Evolutionary conservation across 176 grass and related monocot species (phyloP).

Genomic region (Miscanthus lutarioriparius): DNA sequence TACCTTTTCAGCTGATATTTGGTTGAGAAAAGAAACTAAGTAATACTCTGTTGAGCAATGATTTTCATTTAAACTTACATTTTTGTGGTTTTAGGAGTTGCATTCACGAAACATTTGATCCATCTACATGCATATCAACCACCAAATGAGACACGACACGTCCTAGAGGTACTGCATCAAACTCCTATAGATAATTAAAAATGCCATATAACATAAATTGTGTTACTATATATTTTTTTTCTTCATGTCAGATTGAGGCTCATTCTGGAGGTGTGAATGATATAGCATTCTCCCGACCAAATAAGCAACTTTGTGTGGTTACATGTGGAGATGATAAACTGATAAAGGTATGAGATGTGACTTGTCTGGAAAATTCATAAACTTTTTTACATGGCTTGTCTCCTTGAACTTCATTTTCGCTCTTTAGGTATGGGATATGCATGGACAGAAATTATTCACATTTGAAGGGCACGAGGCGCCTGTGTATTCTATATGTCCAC

Average conservation of each 20-base stretch:
- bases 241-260: constrained; percentile 78
- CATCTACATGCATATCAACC: constrained; percentile 82
- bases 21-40: not conserved
- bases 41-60: not conserved
- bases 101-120: constrained; percentile 91
- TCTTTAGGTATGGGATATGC: constrained; percentile 90
- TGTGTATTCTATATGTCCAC: constrained; percentile 91
- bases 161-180: constrained; percentile 62
- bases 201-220: not conserved
- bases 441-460: constrained; percentile 61
- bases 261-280: constrained; percentile 93
- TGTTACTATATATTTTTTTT: constrained; percentile 25
- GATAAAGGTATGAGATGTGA: constrained; percentile 63
- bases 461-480: constrained; percentile 97
- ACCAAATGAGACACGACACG: constrained; percentile 72
- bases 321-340: constrained; percentile 99
- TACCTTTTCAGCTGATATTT: constrained; percentile 14
- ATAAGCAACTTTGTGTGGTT: constrained; percentile 80
- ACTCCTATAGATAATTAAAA: constrained; percentile 31
- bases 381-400: constrained; percentile 11
- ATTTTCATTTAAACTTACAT: constrained; percentile 15
- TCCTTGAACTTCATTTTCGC: constrained; percentile 38
- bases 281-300: constrained; percentile 90
- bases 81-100: constrained; percentile 65
- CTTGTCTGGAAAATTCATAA: constrained; percentile 20